Conservation (phyloP, 176 grass and related monocot genomes). For the Themeda triandra region DNA sequence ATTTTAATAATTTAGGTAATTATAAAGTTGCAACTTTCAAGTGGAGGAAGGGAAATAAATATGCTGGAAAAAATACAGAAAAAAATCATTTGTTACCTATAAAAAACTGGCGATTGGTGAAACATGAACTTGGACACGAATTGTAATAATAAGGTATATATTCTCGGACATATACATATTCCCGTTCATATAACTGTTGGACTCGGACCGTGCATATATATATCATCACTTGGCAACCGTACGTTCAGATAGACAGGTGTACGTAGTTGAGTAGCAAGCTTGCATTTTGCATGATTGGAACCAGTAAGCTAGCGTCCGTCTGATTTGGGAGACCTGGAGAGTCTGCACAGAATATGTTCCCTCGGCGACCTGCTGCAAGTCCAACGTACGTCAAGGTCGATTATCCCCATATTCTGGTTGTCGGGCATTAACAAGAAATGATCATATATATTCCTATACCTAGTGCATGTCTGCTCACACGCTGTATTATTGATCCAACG, state of each 20-base stretch:
- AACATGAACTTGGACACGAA: too few species aligned
- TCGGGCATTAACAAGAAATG: conserved; percentile 37
- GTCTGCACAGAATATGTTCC: conserved; percentile 19
- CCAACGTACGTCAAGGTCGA: not conserved
- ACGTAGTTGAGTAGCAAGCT: not conserved
- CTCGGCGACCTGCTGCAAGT: not conserved
- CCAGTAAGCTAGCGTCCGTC: conserved; percentile 9
- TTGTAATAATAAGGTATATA: too few species aligned
- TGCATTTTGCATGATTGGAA: not conserved
- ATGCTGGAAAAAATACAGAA: too few species aligned
- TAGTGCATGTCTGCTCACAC: not conserved
- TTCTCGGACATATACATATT: too few species aligned
- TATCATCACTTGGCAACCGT: not conserved
- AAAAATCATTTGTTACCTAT: too few species aligned
- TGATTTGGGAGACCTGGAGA: not conserved
- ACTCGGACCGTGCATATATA: not conserved
- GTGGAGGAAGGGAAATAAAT: too few species aligned
- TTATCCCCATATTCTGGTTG: conserved; percentile 12
- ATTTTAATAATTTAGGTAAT: too few species aligned
- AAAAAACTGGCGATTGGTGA: too few species aligned
- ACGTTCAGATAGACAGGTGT: not conserved
- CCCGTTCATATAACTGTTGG: too few species aligned
- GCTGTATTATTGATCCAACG: not conserved
- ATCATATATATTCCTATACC: not conserved
- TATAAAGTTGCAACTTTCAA: too few species aligned